Conservation (phyloP, 495 filamentous ascomycete genomes). For the Durotheca rogersii region DNA sequence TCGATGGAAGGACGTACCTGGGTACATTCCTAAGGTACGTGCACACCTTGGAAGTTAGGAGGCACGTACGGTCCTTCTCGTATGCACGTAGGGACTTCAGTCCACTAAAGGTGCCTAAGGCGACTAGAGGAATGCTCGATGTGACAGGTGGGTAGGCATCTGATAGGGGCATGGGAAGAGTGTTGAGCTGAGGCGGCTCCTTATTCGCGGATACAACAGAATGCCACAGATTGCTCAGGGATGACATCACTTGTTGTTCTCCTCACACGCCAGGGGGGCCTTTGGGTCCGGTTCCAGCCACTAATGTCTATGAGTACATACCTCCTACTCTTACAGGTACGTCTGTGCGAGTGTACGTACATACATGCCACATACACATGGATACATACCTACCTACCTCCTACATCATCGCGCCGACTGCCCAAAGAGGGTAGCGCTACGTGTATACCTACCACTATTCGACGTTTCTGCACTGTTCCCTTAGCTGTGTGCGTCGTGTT, state of each 20-base stretch:
- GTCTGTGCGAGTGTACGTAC: not conserved
- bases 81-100: not conserved
- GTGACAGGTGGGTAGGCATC: conserved; percentile 1
- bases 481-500: not conserved
- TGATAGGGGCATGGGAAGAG: not conserved
- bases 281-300: conserved; percentile 27
- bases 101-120: too few relatives aligned
- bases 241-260: conserved; percentile 21
- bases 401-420: not conserved
- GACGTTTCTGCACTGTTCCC: not conserved
- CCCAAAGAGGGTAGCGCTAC: too few relatives aligned
- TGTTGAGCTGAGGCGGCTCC: conserved; percentile 10
- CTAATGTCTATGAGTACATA: too few relatives aligned
- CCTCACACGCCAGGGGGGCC: conserved; percentile 22
- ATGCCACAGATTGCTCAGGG: not conserved
- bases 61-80: too few relatives aligned
- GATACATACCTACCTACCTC: not conserved
- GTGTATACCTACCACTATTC: too few relatives aligned
- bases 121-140: too few relatives aligned
- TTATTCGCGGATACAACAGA: conserved; percentile 1
- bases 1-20: too few relatives aligned
- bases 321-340: too few relatives aligned
- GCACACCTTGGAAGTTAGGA: too few relatives aligned
- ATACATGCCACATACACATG: not conserved
- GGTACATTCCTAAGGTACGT: too few relatives aligned